These are phyloP conservation scores for Botrytis tulipae DNA, from an alignment of 2,329 filamentous ascomycete genomes.

Conservation along the genomic window DNA sequence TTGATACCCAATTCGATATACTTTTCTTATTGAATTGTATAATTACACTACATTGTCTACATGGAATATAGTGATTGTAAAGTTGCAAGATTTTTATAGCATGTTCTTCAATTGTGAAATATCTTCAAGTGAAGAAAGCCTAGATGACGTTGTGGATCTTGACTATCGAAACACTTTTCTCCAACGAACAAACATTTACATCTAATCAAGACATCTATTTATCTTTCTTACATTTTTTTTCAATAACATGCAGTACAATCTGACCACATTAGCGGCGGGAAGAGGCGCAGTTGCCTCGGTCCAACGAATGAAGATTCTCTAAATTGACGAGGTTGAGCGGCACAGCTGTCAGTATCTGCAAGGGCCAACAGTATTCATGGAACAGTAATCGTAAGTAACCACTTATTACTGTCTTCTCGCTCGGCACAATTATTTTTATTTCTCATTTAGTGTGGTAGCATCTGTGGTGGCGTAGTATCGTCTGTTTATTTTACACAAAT, in stretches of 20 bases:
- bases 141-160: background rate
- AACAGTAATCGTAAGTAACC: background rate
- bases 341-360: conserved; percentile 19
- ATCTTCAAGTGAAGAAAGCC: conserved; percentile 10
- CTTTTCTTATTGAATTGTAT: background rate
- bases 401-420: conserved; percentile 15
- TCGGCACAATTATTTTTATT: conserved; percentile 1
- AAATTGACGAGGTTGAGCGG: conserved; percentile 15
- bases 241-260: conserved; percentile 9
- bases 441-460: conserved; percentile 19
- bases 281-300: conserved; percentile 20
- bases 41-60: too few relatives aligned
- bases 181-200: background rate
- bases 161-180: background rate
- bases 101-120: background rate
- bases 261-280: conserved; percentile 16
- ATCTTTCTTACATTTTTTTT: conserved; percentile 8
- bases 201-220: background rate
- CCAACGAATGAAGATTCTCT: conserved; percentile 8
- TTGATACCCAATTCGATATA: background rate
- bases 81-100: background rate
- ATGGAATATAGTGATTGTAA: background rate
- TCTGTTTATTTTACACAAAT: background rate
- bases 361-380: conserved; percentile 15
- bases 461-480: background rate